A percentile compares a stretch with the other conserved stretches of the same genome.
Conservation (phyloP, 306 rosid genomes). For the Begonia fuchsioides region DNA sequence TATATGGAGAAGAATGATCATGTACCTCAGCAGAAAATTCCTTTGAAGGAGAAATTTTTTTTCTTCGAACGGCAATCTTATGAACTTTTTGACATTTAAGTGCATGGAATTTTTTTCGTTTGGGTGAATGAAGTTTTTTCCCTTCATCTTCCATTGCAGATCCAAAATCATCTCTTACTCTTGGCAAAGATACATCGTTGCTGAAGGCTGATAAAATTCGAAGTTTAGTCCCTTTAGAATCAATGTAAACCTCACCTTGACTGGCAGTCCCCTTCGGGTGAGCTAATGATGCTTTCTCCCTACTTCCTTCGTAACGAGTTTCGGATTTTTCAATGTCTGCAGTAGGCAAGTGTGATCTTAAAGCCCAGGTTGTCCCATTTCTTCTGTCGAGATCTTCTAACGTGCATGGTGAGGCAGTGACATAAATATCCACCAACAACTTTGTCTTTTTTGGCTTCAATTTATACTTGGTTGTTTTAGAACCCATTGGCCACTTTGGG, state of each 20-base stretch:
- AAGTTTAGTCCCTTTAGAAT: conserved; percentile 37
- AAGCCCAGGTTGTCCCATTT: conserved; percentile 43
- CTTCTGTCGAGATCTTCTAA: conserved; percentile 47
- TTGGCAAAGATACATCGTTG: conserved; percentile 12
- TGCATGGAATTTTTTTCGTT: conserved; percentile 26
- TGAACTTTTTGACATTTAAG: conserved; percentile 23
- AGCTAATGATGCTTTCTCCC: conserved; percentile 12
- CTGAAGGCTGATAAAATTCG: conserved; percentile 39
- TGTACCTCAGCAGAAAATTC: conserved; percentile 32
- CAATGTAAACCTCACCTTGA: conserved; percentile 38
- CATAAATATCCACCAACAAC: conserved; percentile 42
- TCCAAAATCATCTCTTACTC: conserved; percentile 19
- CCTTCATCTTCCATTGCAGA: conserved; percentile 19
- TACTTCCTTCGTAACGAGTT: conserved; percentile 19
- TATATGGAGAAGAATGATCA: conserved; percentile 4
- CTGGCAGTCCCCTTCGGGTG: conserved; percentile 17
- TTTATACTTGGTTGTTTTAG: conserved; percentile 26
- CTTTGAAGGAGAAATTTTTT: conserved; percentile 14
- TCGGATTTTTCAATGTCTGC: conserved; percentile 20
- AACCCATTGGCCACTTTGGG: conserved; percentile 27
- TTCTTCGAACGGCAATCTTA: conserved; percentile 22
- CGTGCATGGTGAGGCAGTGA: conserved; percentile 31
- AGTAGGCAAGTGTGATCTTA: conserved; percentile 20
- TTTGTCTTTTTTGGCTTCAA: conserved; percentile 41
- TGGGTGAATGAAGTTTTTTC: conserved; percentile 21